A percentile compares a stretch with the other conserved stretches of the same genome.
These are phyloP conservation scores for Colletotrichum filicis DNA, from an alignment of 2,329 filamentous ascomycete species.

Conservation along the genomic window DNA sequence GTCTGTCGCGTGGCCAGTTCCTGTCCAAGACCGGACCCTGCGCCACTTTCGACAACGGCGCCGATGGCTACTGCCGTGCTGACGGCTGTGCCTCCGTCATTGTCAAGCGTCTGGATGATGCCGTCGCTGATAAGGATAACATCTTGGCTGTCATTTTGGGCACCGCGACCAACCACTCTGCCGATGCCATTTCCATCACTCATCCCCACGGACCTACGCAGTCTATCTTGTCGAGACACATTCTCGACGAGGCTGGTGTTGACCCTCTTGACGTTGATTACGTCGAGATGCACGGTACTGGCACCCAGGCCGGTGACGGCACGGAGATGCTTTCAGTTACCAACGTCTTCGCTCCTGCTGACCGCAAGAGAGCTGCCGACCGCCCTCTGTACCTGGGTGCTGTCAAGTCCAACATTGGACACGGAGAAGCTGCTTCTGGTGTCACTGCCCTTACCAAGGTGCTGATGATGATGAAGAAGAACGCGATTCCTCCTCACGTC, in stretches of 20 bases:
- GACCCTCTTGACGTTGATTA: constrained; percentile 83
- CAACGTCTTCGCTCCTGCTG: constrained; percentile 59
- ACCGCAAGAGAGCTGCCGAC: constrained; percentile 56
- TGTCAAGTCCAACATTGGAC: constrained; percentile 73
- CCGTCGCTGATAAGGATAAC: constrained; percentile 79
- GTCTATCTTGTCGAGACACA: constrained; percentile 74
- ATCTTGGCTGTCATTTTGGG: constrained; percentile 81
- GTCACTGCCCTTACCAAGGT: constrained; percentile 73
- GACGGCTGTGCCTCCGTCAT: constrained; percentile 81
- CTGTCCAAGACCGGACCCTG: constrained; percentile 81
- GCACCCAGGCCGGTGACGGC: constrained; percentile 85
- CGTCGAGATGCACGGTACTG: constrained; percentile 91
- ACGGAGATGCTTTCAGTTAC: constrained; percentile 85
- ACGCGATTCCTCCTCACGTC: constrained; percentile 71
- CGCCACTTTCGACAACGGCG: constrained; percentile 83
- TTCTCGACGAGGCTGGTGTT: constrained; percentile 78
- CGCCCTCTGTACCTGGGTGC: constrained; percentile 71
- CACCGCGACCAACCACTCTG: constrained; percentile 83
- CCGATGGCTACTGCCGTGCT: constrained; percentile 85
- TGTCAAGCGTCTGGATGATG: constrained; percentile 83
- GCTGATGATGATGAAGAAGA: constrained; percentile 72
- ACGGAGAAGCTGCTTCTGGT: constrained; percentile 71
- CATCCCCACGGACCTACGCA: constrained; percentile 84
- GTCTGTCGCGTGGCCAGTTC: constrained; percentile 81
- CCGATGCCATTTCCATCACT: constrained; percentile 84